Percentiles rank a stretch among this genome's conserved stretches.
Conservation (phyloP, 345 rosid genomes). For the Lepidium africanum region DNA sequence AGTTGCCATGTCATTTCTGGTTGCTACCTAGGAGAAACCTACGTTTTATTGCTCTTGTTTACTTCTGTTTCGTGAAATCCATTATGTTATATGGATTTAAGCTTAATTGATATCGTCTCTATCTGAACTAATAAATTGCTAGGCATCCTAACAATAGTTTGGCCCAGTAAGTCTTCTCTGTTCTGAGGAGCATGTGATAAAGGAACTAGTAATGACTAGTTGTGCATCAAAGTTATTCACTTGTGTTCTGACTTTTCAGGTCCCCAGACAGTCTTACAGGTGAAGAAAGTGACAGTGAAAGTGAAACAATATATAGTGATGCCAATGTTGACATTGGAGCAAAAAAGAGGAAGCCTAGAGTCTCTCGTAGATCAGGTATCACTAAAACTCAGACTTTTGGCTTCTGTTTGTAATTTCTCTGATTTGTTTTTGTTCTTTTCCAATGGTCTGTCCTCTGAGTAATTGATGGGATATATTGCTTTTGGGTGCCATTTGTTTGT, state of each 20-base stretch:
- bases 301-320: constrained; percentile 43
- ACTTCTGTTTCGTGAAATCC: neutral
- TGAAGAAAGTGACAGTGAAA: constrained; percentile 42
- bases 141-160: neutral
- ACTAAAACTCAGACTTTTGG: neutral
- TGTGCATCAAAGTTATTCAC: constrained; percentile 9
- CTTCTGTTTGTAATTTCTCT: neutral
- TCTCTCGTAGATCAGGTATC: constrained; percentile 45
- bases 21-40: neutral
- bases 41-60: neutral
- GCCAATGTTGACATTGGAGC: constrained; percentile 34
- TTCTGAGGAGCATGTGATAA: neutral
- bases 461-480: neutral
- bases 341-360: constrained; percentile 38
- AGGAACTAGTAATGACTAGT: neutral
- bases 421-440: neutral
- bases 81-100: neutral
- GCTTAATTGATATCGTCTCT: neutral
- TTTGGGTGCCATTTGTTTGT: neutral
- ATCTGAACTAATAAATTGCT: neutral
- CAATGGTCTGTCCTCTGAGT: neutral
- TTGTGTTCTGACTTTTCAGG: constrained; percentile 35
- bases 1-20: neutral
- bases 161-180: constrained; percentile 2
- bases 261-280: constrained; percentile 50